Base-by-base conservation (phyloP, 2,329 filamentous ascomycete genomes). In the Paracorniculantispora psalliotae region DNA sequence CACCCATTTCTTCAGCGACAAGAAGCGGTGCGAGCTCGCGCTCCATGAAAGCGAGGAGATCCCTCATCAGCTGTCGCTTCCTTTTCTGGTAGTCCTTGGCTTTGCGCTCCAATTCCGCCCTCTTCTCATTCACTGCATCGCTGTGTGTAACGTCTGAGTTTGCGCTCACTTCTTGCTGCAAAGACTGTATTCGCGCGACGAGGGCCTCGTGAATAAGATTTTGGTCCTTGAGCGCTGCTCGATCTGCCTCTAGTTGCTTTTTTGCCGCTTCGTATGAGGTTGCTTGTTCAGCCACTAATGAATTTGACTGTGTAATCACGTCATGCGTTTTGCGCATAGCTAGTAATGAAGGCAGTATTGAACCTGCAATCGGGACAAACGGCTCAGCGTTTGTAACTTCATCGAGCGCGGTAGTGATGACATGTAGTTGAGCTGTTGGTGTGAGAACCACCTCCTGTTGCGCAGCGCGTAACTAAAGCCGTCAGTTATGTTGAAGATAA, bases 1-100 rank as follows among this genome's bases (percentile, higher is more conserved):
- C 91, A 8, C 91, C 91, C 1, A 92, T 79, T 67, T 92, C 89
- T 73, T 96, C 91, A 1, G 90, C 89, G 7, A 90, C 91, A 46
- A 96, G 78, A 84, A 93, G 89, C 3, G 82, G 74, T 1, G 89
- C 88, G 1, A 96, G 79, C 43, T 84, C 81, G 46, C 84, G 76
- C 62, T 90, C 83, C 59, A 93, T 86, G 67, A 96, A 96, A 17
- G 75, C 76, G 63, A 87, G 83, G 58, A 96, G 79, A 0, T 83
- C 79, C 59, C 80, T 81, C 58, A 89, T 81, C 17, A 94, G 75
- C 44, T 75, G 78, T 1, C 77, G 75, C 1, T 86, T 87, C 63
- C 87, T 82, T 54, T 71, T 75, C 59, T 88, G 82, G 66, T 91
- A 88, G 43, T 73, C 69, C 52, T 75, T 76, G 67, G 85, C 87